Evolutionary conservation across 106 monocot genomes (phyloP).

Genomic region (Chionographis japonica): DNA sequence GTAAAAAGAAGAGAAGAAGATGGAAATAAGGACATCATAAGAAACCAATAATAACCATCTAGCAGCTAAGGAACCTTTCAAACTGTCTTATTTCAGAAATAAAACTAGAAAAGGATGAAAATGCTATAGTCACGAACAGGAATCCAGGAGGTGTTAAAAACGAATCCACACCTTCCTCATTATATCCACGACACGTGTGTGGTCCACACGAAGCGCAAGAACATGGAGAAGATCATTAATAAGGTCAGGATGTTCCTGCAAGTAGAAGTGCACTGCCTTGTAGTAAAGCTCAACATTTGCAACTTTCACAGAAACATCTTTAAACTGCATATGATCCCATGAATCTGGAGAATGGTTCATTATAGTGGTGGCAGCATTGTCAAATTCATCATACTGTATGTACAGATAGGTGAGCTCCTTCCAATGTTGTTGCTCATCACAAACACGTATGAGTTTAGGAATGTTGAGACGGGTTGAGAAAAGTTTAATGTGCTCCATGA

Average conservation of each 20-base stretch:
- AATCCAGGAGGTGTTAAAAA: neutral
- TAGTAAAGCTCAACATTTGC: slow-evolving; percentile 98
- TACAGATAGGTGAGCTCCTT: slow-evolving; percentile 93
- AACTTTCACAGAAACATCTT: slow-evolving; percentile 88
- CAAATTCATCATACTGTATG: slow-evolving; percentile 97
- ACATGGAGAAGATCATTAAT: slow-evolving; percentile 94
- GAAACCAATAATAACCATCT: neutral
- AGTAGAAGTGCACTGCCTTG: slow-evolving; percentile 97
- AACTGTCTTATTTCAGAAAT: neutral
- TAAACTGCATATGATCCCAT: slow-evolving; percentile 99
- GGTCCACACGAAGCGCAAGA: slow-evolving; percentile 91
- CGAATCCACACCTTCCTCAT: slow-evolving; percentile 67
- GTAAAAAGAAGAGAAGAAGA: neutral
- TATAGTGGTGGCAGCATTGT: slow-evolving; percentile 96
- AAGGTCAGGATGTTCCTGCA: slow-evolving; percentile 93
- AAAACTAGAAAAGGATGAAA: neutral
- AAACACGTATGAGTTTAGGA: slow-evolving; percentile 91
- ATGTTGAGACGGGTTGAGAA: slow-evolving; percentile 93
- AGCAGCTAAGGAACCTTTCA: neutral
- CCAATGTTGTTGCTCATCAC: slow-evolving; percentile 98
- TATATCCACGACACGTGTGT: slow-evolving; percentile 93
- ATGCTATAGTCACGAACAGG: neutral
- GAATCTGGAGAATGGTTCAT: slow-evolving; percentile 99
- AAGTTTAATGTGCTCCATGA: slow-evolving; percentile 98
- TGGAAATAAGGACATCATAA: neutral